Base-by-base conservation (phyloP, 371 early-diverging fungal genomes). In the Batkoa obscura region DNA sequence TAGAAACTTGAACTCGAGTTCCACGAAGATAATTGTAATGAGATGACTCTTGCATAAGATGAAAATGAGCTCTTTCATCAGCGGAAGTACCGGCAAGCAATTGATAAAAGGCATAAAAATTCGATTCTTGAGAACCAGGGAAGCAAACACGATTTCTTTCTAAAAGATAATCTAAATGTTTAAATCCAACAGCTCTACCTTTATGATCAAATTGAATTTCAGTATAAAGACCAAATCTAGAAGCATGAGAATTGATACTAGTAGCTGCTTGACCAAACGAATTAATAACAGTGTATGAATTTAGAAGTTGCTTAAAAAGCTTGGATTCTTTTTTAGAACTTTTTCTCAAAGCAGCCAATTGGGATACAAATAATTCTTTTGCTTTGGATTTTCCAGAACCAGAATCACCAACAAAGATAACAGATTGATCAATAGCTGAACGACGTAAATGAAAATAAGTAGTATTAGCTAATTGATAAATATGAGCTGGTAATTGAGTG, bases 61-160 rank as follows among this genome's bases (percentile, higher is more conserved):
- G 70, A 23, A 68, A 64, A 54, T 70, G 70, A 4, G 63, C 61
- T 59, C 67, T 66, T 57, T 81, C 81, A 50, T 79, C 79, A 1
- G 46, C 41, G 10, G 72, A 70, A 1, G 78, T 78, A 37, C 76
- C 78, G 42, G 74, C 72, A 60, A 77, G 72, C 53, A 93, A 72
- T 35, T 86, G 78, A 62, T 93, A 88, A 61, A 96, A 92, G 35
- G 89, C 80, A 64, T 94, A 85, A 65, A 90, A 95, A 47, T 79
- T 86, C 52, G 85, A 72, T 59, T 89, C 89, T 12, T 50, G 58
- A 12, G 17, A 56, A 32, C 66, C 68, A 12, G 71, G 66, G 10
- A 71, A 62, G 10, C 80, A 78, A 1, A 89, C 77, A 48, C 91
- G 71, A 53, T 76, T 67, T 43, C 81, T 75, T 64, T 99, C 96